Base-by-base conservation (phyloP, 495 filamentous ascomycete genomes). In the Haplographium delicatum region DNA sequence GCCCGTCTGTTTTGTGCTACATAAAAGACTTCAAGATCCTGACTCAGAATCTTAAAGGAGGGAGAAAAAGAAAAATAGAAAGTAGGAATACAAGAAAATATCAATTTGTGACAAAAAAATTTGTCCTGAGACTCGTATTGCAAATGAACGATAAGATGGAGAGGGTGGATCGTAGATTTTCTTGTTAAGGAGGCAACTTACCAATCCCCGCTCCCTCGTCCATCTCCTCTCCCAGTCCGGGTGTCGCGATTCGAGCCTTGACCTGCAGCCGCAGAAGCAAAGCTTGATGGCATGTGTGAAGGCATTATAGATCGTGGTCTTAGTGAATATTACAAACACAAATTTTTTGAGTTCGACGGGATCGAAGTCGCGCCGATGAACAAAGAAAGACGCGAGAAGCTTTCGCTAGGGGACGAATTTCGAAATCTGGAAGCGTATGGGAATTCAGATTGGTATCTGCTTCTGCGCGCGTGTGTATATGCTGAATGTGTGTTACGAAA, bases 191-290 rank as follows among this genome's bases (percentile, higher is more conserved):
- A 48, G 51, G 28, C 18, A 45, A 67, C 68, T 34, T 75, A 82
- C 80, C 77, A 81, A 67, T 81, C 76, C 66, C 71, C 75, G 66
- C 66, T 66, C 39, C 73, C 65, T 65, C 71, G 66, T 57, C 72
- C 72, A 66, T 81, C 76, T 51, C 79, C 75, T 62, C 73, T 71
- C 47, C 59, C 70, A 66, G 71, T 74, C 58, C 66, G 71, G 47
- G 74, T 60, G 52, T 79, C 70, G 62, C 69, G 68, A 56, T 70
- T 76, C 50, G 76, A 68, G 58, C 70, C 80, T 68, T 87, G 85
- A 64, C 84, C 85, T 57, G 86, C 85, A 56, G 86, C 85, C 53
- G 86, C 85, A 57, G 85, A 87, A 63, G 86, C 86, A 74, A 90
- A 90, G 78, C 83, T 88, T 53, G 86, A 88, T 54, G 84, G 78